Base-by-base conservation (phyloP, 225 moss, liverwort and hornwort genomes). In the Takakia lepidozioides region DNA sequence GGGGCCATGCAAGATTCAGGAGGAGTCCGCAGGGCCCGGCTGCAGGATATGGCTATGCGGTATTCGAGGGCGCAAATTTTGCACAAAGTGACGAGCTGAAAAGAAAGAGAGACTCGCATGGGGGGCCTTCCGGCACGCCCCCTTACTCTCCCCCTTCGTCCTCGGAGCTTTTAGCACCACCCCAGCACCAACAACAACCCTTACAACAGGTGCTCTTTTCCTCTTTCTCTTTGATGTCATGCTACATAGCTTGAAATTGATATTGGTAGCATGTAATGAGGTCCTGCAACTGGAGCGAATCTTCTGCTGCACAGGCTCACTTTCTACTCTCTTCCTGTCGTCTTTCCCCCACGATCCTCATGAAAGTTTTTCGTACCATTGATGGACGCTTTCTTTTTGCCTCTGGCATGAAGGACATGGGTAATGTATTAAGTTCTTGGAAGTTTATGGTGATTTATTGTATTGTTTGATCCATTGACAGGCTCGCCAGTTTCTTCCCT, bases 1-100 rank as follows among this genome's bases (percentile, higher is more conserved):
- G 79, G n/a, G 84, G 84, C 10, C 84, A 84, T 20, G 84, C 84
- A 3, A 67, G 84, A 37, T 84, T 84, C 45, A 67, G 79, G 13
- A 61, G 79, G 29, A 59, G 73, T 8, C 78, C 83, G 17, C 57
- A 57, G 18, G 63, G 56, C 3, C 51, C 64, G 13, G 54, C 55
- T 30, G 11, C 35, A 19, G 21, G 51, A 14, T 42, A 51, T 8
- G 71, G 60, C 23, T 37, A 44, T 52, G 58, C 69, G 20, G 63
- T 72, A 35, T 41, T 62, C 5, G 75, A 75, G 43, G 75, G 75
- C 2, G 65, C 72, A 0, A 69, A 75, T 52, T 72, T 58, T 18
- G 60, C 52, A 45, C 69, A 64, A 21, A 57, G 60, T 1, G 79
- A 75, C 32, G 57, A 49, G 38, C 19, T 52, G 29, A 60, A 51